phyloP scores from a whole-genome alignment of 2,329 filamentous ascomycete genomes.

The Zymoseptoria tritici region DNA sequence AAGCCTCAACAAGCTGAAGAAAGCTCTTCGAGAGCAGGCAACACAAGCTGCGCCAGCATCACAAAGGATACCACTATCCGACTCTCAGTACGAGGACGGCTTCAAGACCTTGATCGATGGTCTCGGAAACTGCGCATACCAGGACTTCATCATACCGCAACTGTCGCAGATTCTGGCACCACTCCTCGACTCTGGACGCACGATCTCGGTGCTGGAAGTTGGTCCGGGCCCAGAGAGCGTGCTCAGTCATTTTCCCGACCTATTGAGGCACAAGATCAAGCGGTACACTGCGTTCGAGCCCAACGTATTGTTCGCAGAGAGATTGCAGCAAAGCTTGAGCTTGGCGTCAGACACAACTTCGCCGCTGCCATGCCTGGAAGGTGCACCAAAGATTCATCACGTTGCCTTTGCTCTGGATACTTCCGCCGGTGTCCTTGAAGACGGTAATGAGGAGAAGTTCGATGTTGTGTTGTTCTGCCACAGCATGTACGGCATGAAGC shows the following conservation, averaged over 20 bases:
- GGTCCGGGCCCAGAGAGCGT: slow-evolving; percentile 52
- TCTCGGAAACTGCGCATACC: slow-evolving; percentile 36
- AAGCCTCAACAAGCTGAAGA: slow-evolving; percentile 40
- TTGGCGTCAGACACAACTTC: slow-evolving; percentile 21
- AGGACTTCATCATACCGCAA: slow-evolving; percentile 47
- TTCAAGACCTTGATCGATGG: slow-evolving; percentile 39
- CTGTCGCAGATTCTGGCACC: slow-evolving; percentile 37
- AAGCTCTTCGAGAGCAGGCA: slow-evolving; percentile 32
- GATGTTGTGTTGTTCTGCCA: slow-evolving; percentile 56
- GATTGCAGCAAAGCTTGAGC: slow-evolving; percentile 39
- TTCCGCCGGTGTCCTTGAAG: slow-evolving; percentile 10
- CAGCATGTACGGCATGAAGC: slow-evolving; percentile 55
- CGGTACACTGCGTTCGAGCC: slow-evolving; percentile 51
- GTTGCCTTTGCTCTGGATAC: slow-evolving; percentile 34
- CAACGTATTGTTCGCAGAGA: slow-evolving; percentile 40
- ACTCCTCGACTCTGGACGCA: slow-evolving; percentile 35
- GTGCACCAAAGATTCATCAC: slow-evolving; percentile 34
- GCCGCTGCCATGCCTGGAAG: slow-evolving; percentile 38
- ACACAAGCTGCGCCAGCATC: slow-evolving; percentile 17
- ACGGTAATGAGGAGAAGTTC: slow-evolving; percentile 35
- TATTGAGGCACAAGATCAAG: slow-evolving; percentile 38
- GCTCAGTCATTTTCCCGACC: slow-evolving; percentile 42
- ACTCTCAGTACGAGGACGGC: slow-evolving; percentile 44
- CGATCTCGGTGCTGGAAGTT: slow-evolving; percentile 52
- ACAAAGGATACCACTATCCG: slow-evolving; percentile 33